Base-by-base conservation (phyloP, 2,329 filamentous ascomycete genomes). In the Keithomyces neogunnii region DNA sequence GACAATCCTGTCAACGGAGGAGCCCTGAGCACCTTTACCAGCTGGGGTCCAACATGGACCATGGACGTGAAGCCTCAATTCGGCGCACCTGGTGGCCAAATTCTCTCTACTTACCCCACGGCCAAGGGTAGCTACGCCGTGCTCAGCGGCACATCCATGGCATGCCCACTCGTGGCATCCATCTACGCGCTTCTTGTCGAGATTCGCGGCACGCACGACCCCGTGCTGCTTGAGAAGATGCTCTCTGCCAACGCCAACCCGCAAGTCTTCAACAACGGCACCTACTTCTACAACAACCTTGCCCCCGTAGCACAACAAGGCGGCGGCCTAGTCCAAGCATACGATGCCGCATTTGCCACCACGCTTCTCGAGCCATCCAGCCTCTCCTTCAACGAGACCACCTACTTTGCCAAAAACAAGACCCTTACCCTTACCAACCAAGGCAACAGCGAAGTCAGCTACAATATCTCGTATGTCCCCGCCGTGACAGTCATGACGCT, bases 221-320 rank as follows among this genome's bases (percentile, higher is more conserved):
- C 77, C n/a, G 66, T 62, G 51, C 66, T 69, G 2, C 67, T 82
- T 3, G 72, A 77, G 63, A 74, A 70, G 54, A 60, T 76, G 26
- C 65, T 82, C 2, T 72, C 76, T 1, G 64, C 75, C 29, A 78
- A 71, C 3, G 70, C 77, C 29, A 73, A 72, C 42, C 73, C 76
- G 0, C 69, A 73, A 51, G 56, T 71, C 2, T 80, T 75, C 68
- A 76, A 78, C 55, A 68, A 73, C 42, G 71, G 70, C 5, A 58
- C 52, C 1, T 55, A 55, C 2, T 68, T 71, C 5, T 66, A 61
- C 31, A 54, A 64, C 2, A 62, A 69, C 38, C 66, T 80, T 0
- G 76, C 78, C 0, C 80, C 82, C 0, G 76, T 82, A 10, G 65
- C 75, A 3, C 82, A 86, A 60, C 79, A 84, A 58, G 82, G 82